A percentile compares a stretch with the other conserved stretches of the same genome.
phyloP scores from a whole-genome alignment of 106 monocot genomes.

The Dioscorea alata region DNA sequence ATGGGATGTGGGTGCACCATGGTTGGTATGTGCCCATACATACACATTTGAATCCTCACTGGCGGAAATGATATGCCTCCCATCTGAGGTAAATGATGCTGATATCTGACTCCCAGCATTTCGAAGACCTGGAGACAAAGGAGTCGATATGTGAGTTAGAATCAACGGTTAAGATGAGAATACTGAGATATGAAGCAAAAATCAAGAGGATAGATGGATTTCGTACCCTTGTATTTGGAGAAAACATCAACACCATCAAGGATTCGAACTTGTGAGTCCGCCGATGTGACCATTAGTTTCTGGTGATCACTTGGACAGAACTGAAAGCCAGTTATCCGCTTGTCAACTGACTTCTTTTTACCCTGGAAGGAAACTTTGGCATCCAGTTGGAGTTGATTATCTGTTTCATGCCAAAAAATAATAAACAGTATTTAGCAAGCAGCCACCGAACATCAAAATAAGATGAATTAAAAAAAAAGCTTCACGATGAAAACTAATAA shows the following conservation, averaged over 20 bases:
- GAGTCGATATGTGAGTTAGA: not conserved
- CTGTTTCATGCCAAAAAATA: not conserved
- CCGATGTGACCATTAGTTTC: conserved; percentile 68
- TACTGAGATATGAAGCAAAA: not conserved
- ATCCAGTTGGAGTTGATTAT: conserved; percentile 13
- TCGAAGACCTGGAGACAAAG: conserved; percentile 36
- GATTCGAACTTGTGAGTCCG: conserved; percentile 56
- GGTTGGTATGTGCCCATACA: conserved; percentile 54
- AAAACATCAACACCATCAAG: conserved; percentile 50
- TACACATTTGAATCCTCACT: conserved; percentile 86
- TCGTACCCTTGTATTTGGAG: conserved; percentile 58
- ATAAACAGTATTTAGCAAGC: too few species aligned
- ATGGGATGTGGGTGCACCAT: conserved; percentile 9
- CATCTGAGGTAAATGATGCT: conserved; percentile 76
- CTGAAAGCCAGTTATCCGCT: conserved; percentile 31
- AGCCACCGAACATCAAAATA: too few species aligned
- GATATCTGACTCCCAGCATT: conserved; percentile 61
- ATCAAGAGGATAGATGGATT: not conserved
- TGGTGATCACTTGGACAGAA: conserved; percentile 48
- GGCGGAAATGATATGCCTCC: conserved; percentile 67
- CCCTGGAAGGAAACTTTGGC: conserved; percentile 9
- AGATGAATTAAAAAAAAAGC: too few species aligned
- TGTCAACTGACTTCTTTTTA: conserved; percentile 12
- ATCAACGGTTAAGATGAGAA: not conserved
- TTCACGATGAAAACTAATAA: too few species aligned